Conservation (phyloP, 129 eudicot genomes). For the Lactuca sativa region DNA sequence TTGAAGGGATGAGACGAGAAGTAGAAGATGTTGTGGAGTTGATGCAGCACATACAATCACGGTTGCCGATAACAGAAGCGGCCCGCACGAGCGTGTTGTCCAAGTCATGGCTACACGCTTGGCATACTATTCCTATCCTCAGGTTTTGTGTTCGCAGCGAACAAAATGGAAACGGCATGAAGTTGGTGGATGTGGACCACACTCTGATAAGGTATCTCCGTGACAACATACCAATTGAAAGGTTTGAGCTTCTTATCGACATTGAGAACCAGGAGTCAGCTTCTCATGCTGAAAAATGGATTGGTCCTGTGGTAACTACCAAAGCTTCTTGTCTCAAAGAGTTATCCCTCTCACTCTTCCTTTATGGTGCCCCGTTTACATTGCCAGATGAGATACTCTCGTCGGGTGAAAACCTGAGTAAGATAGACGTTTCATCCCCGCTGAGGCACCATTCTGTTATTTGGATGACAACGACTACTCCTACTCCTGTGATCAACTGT, state of each 20-base stretch:
- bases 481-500: background rate
- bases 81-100: too few relatives aligned
- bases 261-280: too few relatives aligned
- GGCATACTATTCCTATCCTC: background rate
- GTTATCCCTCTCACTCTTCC: background rate
- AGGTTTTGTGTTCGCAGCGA: background rate
- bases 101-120: background rate
- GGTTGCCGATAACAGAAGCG: too few relatives aligned
- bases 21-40: background rate
- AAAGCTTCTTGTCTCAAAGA: background rate
- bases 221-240: too few relatives aligned
- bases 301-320: background rate
- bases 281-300: too few relatives aligned
- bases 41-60: background rate
- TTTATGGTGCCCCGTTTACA: background rate
- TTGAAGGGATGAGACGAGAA: too few relatives aligned
- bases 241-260: too few relatives aligned
- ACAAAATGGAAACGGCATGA: background rate
- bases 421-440: background rate
- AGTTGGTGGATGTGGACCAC: background rate
- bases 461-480: background rate
- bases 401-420: background rate
- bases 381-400: constrained; percentile 7
- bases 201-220: background rate
- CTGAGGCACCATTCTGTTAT: background rate